phyloP scores from a whole-genome alignment of 371 early-diverging fungal species.

The Mortierella sp. region DNA sequence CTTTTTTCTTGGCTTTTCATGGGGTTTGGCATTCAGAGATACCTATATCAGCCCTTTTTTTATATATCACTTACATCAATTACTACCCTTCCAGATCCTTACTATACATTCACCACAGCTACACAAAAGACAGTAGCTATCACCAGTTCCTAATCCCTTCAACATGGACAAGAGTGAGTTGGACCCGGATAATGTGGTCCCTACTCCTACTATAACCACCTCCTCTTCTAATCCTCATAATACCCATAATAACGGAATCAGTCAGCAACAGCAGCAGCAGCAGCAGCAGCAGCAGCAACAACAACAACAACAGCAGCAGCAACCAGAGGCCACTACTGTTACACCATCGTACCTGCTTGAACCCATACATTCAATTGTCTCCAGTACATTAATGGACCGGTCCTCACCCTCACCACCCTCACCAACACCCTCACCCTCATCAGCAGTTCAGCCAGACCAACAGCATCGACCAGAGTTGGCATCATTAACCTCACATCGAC shows the following conservation, averaged over 20 bases:
- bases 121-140: not conserved
- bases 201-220: not conserved
- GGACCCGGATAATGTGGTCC: slow-evolving; percentile 1
- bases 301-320: not conserved
- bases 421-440: not conserved
- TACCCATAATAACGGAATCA: not conserved
- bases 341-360: not conserved
- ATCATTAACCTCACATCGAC: not conserved
- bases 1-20: not conserved
- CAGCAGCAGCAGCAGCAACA: not conserved
- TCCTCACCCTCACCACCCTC: not conserved
- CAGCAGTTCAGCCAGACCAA: not conserved
- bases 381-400: not conserved
- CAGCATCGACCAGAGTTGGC: not conserved
- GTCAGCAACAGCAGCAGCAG: not conserved
- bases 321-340: not conserved
- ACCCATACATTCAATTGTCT: not conserved
- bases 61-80: not conserved
- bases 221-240: not conserved
- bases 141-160: not conserved
- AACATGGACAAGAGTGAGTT: slow-evolving; percentile 21
- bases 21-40: not conserved
- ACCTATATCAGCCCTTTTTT: not conserved
- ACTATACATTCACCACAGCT: not conserved
- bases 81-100: not conserved